phyloP scores from a whole-genome alignment of 257 asterid genomes.

The Haberlea rhodopensis region DNA sequence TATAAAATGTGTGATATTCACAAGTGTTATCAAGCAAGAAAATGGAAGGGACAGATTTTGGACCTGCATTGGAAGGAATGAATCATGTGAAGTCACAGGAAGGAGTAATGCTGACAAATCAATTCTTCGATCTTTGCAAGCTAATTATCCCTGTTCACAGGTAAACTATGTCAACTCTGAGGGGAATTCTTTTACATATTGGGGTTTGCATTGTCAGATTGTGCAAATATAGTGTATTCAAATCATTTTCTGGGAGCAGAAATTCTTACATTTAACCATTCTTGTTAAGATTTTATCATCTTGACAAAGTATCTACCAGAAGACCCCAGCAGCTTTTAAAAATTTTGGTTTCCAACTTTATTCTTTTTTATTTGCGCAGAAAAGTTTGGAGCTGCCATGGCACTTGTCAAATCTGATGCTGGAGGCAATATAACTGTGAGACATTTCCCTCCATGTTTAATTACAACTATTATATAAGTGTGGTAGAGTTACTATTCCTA shows the following conservation, averaged over 20 bases:
- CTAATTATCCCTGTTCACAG: constrained; percentile 79
- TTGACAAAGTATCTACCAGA: not conserved
- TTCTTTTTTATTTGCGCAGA: constrained; percentile 38
- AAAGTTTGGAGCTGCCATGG: constrained; percentile 94
- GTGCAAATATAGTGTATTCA: not conserved
- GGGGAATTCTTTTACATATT: not conserved
- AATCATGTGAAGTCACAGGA: constrained; percentile 77
- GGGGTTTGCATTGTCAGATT: constrained; percentile 18
- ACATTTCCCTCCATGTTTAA: constrained; percentile 17
- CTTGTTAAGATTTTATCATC: not conserved
- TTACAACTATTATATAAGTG: too few relatives aligned
- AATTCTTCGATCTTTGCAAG: constrained; percentile 92
- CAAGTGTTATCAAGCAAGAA: constrained; percentile 32
- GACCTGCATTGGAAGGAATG: constrained; percentile 92
- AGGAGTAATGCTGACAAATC: constrained; percentile 81
- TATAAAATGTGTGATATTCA: not conserved
- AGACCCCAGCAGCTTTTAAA: constrained; percentile 4
- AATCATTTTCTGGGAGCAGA: constrained; percentile 2
- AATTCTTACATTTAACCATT: not conserved
- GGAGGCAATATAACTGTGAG: constrained; percentile 90
- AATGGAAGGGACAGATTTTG: constrained; percentile 88
- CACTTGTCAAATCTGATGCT: constrained; percentile 85
- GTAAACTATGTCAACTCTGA: constrained; percentile 37
- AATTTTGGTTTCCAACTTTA: not conserved
- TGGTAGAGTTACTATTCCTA: too few relatives aligned